Evolutionary conservation across 2,329 filamentous ascomycete genomes (phyloP).

Genomic region (Phoma sp.): DNA sequence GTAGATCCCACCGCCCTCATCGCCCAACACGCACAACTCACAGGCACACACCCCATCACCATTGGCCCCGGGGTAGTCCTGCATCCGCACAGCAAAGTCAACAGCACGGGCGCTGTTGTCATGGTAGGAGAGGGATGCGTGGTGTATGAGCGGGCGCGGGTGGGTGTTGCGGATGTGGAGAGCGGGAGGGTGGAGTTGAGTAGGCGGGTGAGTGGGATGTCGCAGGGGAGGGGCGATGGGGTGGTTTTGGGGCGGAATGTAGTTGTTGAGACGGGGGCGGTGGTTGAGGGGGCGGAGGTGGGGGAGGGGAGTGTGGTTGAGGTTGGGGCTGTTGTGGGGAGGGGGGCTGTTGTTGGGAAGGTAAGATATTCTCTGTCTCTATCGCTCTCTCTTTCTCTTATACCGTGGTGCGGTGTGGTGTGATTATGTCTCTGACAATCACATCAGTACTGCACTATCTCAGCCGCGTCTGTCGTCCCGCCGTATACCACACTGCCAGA

Average conservation of each 20-base stretch:
- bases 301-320: conserved; percentile 48
- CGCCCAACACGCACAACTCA: conserved; percentile 58
- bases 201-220: conserved; percentile 19
- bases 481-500: conserved; percentile 52
- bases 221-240: conserved; percentile 32
- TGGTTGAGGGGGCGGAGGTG: conserved; percentile 49
- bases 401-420: too few relatives aligned
- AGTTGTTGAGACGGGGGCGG: conserved; percentile 53
- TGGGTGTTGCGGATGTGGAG: conserved; percentile 39
- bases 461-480: conserved; percentile 46
- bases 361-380: too few relatives aligned
- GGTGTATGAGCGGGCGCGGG: conserved; percentile 70
- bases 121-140: conserved; percentile 66
- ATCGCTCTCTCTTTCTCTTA: too few relatives aligned
- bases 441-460: conserved; percentile 54
- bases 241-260: conserved; percentile 53
- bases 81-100: conserved; percentile 76
- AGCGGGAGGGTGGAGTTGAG: conserved; percentile 3
- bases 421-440: not conserved
- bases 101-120: conserved; percentile 52
- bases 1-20: conserved; percentile 58
- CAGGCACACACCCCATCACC: conserved; percentile 79
- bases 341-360: conserved; percentile 51
- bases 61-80: conserved; percentile 80
- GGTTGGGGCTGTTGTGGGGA: conserved; percentile 42